Base-by-base conservation (phyloP, 805 yeast species). In the Yarrowia sp. region DNA sequence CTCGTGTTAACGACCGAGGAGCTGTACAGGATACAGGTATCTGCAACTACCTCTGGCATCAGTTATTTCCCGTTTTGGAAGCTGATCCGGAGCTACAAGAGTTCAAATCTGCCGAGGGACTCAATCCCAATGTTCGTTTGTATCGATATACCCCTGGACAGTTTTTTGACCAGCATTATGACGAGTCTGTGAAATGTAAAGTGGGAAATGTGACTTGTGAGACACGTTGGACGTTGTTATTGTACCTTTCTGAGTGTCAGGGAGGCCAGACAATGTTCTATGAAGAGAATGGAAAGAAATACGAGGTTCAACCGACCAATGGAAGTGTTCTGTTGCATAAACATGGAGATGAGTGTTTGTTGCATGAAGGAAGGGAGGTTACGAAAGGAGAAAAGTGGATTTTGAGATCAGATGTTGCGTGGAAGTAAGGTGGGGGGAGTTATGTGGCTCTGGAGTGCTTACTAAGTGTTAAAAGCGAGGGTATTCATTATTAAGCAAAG, bases 221-320 rank as follows among this genome's bases (percentile, higher is more conserved):
- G 11, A 85, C 89, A 0, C 79, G 75, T 68, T 86, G 89, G 89
- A 86, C 90, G 0, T 71, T 86, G 22, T 73, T 86, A 43, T 75
- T 86, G 1, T 86, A 86, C 69, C 73, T 86, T 32, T 83, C 80
- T 1, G 86, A 82, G 38, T 80, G 85, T 55, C 67, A 68, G 9
- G 89, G 89, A 14, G 90, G 90, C 0, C 85, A 82, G 17, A 86
- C 90, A 0, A 76, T 82, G 4, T 86, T 86, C 67, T 78, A 84
- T 67, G 60, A 77, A 67, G 64, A 65, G 65, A 43, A 50, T 8
- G 69, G 68, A 1, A 67, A 71, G 18, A 74, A 75, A 0, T 68
- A 77, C 32, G 75, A 74, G 14, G 76, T 84, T 2, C 81, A 79
- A 65, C 88, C 88, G 0, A 69, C 71, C 15, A 78, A 75, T 65